phyloP scores from a whole-genome alignment of 2,329 filamentous ascomycete genomes.

The Lachnellula occidentalis region DNA sequence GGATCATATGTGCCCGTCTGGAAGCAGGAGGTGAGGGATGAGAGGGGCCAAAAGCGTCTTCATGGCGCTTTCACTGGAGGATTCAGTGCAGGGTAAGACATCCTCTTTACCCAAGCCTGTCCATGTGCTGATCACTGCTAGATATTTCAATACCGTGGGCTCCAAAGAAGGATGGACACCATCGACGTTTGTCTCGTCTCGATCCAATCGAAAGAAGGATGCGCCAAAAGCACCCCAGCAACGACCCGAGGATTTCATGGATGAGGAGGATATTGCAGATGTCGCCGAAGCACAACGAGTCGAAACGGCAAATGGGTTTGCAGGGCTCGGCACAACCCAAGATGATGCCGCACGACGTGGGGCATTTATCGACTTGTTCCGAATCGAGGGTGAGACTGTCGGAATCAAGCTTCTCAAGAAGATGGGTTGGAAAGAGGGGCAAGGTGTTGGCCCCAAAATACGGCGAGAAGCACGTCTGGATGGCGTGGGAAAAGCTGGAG shows the following conservation, averaged over 20 bases:
- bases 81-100: slow-evolving; percentile 83
- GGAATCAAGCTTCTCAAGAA: slow-evolving; percentile 77
- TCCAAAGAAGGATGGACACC: slow-evolving; percentile 98
- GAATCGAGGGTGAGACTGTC: slow-evolving; percentile 72
- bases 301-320: slow-evolving; percentile 67
- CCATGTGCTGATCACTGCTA: slow-evolving; percentile 34
- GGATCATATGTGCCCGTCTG: slow-evolving; percentile 91
- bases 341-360: slow-evolving; percentile 47
- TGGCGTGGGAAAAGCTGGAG: slow-evolving; percentile 38
- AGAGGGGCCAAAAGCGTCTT: slow-evolving; percentile 80
- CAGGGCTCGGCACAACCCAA: slow-evolving; percentile 65
- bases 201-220: slow-evolving; percentile 69
- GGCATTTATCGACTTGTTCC: slow-evolving; percentile 65
- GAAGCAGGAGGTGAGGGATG: slow-evolving; percentile 97
- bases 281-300: slow-evolving; percentile 72
- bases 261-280: slow-evolving; percentile 89
- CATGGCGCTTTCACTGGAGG: slow-evolving; percentile 97
- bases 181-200: slow-evolving; percentile 85
- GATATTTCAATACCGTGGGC: slow-evolving; percentile 96
- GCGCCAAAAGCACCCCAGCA: slow-evolving; percentile 48
- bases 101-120: slow-evolving; percentile 1
- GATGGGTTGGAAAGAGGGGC: slow-evolving; percentile 95
- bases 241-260: slow-evolving; percentile 90
- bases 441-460: slow-evolving; percentile 86
- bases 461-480: slow-evolving; percentile 67